Conservation (phyloP, 139 green algal genomes). For the Desmodesmus armatus region DNA sequence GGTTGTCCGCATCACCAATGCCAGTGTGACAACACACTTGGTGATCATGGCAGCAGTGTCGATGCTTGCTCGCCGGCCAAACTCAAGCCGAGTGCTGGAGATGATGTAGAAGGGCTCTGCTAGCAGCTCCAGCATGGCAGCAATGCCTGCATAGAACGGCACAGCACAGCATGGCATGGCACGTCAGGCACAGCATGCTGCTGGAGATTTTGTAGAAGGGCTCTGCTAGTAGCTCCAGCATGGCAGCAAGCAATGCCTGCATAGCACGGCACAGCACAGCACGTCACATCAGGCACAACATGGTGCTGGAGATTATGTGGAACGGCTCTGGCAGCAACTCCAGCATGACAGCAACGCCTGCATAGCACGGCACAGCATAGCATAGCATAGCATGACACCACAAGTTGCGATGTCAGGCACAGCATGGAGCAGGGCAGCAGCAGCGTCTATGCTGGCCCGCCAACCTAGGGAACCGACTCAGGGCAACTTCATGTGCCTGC, state of each 20-base stretch:
- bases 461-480: too few species aligned
- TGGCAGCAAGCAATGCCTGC: conserved; percentile 62
- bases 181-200: too few species aligned
- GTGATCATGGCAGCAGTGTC: conserved; percentile 68
- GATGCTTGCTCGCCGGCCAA: conserved; percentile 69
- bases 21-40: conserved; percentile 64
- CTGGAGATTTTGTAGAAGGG: conserved; percentile 84
- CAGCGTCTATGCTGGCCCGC: too few species aligned
- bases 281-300: too few species aligned
- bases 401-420: too few species aligned
- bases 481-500: too few species aligned
- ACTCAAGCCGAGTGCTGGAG: conserved; percentile 66
- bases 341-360: conserved; percentile 58
- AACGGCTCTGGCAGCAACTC: conserved; percentile 81
- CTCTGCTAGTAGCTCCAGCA: conserved; percentile 80
- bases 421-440: conserved; percentile 66
- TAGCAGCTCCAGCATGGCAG: conserved; percentile 75
- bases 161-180: neutral
- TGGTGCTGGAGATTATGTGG: conserved; percentile 77
- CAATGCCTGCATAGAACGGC: conserved; percentile 55
- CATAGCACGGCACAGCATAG: neutral
- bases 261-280: neutral
- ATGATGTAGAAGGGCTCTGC: conserved; percentile 86
- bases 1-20: conserved; percentile 56
- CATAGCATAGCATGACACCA: too few species aligned